A percentile compares a stretch with the other conserved stretches of the same genome.
Conservation (phyloP, 2,329 filamentous ascomycete species). For the Aureobasidium sp. region DNA sequence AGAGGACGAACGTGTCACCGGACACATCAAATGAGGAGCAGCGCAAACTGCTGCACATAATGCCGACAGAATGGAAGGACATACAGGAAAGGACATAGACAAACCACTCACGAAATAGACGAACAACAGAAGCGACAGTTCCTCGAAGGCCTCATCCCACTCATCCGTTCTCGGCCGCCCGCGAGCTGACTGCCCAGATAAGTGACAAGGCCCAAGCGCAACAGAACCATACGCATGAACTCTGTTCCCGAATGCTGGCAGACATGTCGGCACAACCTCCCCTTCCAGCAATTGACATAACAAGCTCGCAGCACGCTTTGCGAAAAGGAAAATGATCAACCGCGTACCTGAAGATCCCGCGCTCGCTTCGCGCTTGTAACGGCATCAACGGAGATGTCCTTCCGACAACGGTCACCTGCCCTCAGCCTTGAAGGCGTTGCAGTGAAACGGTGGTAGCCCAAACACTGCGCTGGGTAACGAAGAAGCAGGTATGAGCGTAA, state of each 20-base stretch:
- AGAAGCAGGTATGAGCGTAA: neutral
- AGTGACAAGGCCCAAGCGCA: neutral
- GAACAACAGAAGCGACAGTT: neutral
- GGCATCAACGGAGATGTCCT: neutral
- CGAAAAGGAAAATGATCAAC: conserved; percentile 1
- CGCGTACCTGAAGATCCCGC: neutral
- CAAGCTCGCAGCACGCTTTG: too few species aligned
- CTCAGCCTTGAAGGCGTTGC: neutral
- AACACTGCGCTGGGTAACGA: neutral
- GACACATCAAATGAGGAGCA: neutral
- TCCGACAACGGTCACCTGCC: neutral
- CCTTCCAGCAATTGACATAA: neutral
- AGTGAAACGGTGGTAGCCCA: neutral
- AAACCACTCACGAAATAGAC: neutral
- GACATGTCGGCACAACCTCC: neutral
- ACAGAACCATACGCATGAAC: neutral
- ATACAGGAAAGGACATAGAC: neutral
- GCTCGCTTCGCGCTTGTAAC: neutral
- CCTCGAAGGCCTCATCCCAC: too few species aligned
- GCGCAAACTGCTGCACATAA: neutral
- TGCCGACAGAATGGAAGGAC: neutral
- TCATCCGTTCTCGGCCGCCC: neutral
- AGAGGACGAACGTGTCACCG: neutral
- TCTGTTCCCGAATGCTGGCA: too few species aligned
- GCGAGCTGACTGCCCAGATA: too few species aligned